Conservation (phyloP, 2,329 filamentous ascomycete species). For the Parastagonospora nodorum region DNA sequence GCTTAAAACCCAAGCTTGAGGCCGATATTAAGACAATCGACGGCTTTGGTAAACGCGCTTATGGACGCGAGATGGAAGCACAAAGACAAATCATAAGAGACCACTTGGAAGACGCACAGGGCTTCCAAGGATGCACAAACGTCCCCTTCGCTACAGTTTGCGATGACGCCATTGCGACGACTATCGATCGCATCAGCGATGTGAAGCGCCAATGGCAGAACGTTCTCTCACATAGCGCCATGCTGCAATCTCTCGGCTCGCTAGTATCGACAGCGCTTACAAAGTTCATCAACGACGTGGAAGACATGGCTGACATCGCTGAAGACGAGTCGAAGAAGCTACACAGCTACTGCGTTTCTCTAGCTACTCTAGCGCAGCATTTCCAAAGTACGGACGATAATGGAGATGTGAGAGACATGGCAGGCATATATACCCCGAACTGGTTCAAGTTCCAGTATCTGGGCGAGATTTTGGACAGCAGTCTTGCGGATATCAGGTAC, state of each 20-base stretch:
- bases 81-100: conserved; percentile 67
- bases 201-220: conserved; percentile 63
- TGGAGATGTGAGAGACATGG: conserved; percentile 56
- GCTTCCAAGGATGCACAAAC: conserved; percentile 64
- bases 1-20: conserved; percentile 56
- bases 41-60: conserved; percentile 64
- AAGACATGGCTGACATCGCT: conserved; percentile 67
- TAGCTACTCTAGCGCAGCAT: conserved; percentile 61
- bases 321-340: conserved; percentile 66
- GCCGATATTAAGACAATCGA: conserved; percentile 62
- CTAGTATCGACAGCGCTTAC: conserved; percentile 61
- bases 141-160: conserved; percentile 65
- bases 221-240: conserved; percentile 63
- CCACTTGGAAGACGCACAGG: conserved; percentile 66
- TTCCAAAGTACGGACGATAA: conserved; percentile 56
- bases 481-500: conserved; percentile 68
- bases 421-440: conserved; percentile 64
- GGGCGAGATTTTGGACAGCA: conserved; percentile 66
- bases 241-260: conserved; percentile 66
- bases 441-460: conserved; percentile 71
- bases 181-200: conserved; percentile 61
- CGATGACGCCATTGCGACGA: conserved; percentile 63
- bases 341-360: conserved; percentile 60
- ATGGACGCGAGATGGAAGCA: conserved; percentile 67
- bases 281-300: conserved; percentile 66